These are phyloP conservation scores for Boletus vermiculosoides DNA, from an alignment of 768 basidiomycete genomes.

Conservation along the genomic window DNA sequence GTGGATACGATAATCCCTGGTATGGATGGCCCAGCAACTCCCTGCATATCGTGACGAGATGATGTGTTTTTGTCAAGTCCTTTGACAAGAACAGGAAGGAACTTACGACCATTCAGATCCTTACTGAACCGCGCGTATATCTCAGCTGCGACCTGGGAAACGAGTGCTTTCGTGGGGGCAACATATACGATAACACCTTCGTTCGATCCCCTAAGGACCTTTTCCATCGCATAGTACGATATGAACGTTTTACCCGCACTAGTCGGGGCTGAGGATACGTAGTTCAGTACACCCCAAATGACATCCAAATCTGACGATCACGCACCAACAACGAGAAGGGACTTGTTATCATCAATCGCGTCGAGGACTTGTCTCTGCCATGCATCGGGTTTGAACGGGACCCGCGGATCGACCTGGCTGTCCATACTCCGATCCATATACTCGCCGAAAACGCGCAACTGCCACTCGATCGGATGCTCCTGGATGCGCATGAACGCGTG, in stretches of 20 bases:
- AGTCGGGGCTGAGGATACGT: slow-evolving; percentile 49
- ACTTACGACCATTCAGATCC: slow-evolving; percentile 46
- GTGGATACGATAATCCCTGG: slow-evolving; percentile 60
- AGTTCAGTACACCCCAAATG: background rate
- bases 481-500: slow-evolving; percentile 54
- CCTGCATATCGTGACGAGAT: slow-evolving; percentile 33
- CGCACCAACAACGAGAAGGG: slow-evolving; percentile 64
- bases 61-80: background rate
- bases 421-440: slow-evolving; percentile 76
- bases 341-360: slow-evolving; percentile 54
- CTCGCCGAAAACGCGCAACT: slow-evolving; percentile 66
- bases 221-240: slow-evolving; percentile 76
- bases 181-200: slow-evolving; percentile 70
- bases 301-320: slow-evolving; percentile 1
- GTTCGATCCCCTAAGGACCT: slow-evolving; percentile 57
- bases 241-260: slow-evolving; percentile 79
- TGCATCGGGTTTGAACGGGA: slow-evolving; percentile 63
- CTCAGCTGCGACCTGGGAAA: slow-evolving; percentile 70
- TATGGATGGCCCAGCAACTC: slow-evolving; percentile 64
- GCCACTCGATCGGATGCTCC: slow-evolving; percentile 62
- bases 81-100: background rate
- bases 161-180: slow-evolving; percentile 74
- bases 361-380: slow-evolving; percentile 72
- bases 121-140: slow-evolving; percentile 70
- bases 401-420: slow-evolving; percentile 52